Evolutionary conservation across 139 green algal genomes (phyloP).

Genomic region (Auxenochlorella pyrenoidosa): DNA sequence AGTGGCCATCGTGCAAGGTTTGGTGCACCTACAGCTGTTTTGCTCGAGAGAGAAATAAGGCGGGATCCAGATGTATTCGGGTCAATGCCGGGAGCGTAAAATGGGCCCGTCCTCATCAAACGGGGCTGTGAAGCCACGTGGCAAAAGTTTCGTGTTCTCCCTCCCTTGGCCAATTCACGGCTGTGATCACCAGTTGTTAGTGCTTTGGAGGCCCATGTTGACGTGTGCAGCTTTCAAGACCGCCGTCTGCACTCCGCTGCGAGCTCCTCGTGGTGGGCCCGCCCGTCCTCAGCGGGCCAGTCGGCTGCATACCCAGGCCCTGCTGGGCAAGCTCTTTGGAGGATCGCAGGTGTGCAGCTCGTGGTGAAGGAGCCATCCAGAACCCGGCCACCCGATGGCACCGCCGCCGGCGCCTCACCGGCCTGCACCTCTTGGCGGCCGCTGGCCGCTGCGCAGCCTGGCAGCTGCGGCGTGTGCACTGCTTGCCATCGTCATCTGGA

Average conservation of each 20-base stretch:
- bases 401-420: not conserved
- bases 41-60: too few species aligned
- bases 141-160: too few species aligned
- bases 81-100: too few species aligned
- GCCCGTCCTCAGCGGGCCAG: not conserved
- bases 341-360: not conserved
- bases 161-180: too few species aligned
- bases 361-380: not conserved
- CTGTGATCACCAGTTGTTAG: too few species aligned
- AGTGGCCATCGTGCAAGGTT: not conserved
- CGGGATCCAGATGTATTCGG: too few species aligned
- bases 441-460: not conserved
- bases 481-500: not conserved
- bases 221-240: not conserved
- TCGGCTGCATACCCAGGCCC: not conserved
- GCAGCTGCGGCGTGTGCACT: not conserved
- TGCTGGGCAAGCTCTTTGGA: constrained; percentile 11
- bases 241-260: too few species aligned
- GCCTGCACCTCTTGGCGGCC: not conserved
- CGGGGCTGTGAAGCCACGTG: too few species aligned
- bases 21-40: not conserved
- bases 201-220: too few species aligned
- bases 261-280: not conserved
- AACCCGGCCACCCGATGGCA: not conserved
- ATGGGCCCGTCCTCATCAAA: too few species aligned